Evolutionary conservation across 2,329 filamentous ascomycete species (phyloP).

Genomic region (Stachybotrys chartarum): DNA sequence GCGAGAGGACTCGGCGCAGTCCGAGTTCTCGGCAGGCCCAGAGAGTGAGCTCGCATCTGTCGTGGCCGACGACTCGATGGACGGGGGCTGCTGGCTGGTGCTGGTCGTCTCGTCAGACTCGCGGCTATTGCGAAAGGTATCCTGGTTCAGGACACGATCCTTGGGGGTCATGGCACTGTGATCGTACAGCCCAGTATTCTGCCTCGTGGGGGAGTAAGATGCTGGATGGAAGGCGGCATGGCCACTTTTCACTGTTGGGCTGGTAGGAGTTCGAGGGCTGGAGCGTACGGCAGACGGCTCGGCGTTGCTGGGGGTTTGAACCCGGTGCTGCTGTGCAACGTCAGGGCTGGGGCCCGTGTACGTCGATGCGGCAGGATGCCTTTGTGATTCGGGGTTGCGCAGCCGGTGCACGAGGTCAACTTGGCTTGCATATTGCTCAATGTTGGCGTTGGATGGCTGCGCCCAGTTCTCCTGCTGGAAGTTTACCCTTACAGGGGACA

Average conservation of each 20-base stretch:
- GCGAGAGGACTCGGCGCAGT: constrained; percentile 39
- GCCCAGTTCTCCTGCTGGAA: constrained; percentile 46
- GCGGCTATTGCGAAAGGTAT: constrained; percentile 40
- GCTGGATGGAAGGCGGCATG: constrained; percentile 9
- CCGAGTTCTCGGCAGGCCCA: constrained; percentile 39
- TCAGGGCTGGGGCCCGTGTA: neutral
- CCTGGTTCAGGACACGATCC: constrained; percentile 23
- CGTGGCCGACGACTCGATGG: constrained; percentile 44
- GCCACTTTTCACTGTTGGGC: constrained; percentile 5
- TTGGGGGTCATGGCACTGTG: constrained; percentile 23
- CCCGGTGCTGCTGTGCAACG: neutral
- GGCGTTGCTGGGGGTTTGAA: neutral
- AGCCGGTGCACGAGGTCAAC: constrained; percentile 16
- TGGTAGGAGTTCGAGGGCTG: constrained; percentile 1
- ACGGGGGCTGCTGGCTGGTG: constrained; percentile 38
- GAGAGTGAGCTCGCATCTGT: constrained; percentile 52
- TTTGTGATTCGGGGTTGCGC: constrained; percentile 4
- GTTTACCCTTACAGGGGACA: constrained; percentile 50
- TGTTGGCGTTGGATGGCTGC: constrained; percentile 42
- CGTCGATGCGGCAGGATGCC: neutral
- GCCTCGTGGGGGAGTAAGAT: constrained; percentile 9
- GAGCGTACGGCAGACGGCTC: neutral
- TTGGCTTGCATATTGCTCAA: constrained; percentile 31
- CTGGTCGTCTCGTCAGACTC: constrained; percentile 46
- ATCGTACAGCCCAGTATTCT: constrained; percentile 19